These are phyloP conservation scores for Lotus japonicus DNA, from an alignment of 306 rosid species.

Conservation along the genomic window DNA sequence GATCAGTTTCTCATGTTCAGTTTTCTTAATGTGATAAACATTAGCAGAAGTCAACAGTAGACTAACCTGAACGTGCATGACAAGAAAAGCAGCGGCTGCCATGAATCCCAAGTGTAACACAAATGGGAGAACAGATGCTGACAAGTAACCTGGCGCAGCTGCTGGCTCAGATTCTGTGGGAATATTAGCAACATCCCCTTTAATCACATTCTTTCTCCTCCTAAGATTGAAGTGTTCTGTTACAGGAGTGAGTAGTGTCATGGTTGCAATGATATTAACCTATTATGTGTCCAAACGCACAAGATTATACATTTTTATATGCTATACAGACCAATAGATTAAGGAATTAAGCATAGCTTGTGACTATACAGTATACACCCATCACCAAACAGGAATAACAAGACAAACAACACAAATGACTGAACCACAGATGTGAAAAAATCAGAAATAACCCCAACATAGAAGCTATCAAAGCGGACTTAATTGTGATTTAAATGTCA, in stretches of 20 bases:
- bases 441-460: too few species aligned
- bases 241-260: neutral
- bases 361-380: neutral
- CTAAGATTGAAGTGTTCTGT: constrained; percentile 47
- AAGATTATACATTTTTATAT: neutral
- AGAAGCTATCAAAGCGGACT: neutral
- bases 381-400: constrained; percentile 2
- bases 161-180: constrained; percentile 28
- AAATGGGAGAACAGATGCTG: constrained; percentile 74
- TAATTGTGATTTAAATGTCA: neutral
- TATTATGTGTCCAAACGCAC: neutral
- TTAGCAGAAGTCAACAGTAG: constrained; percentile 13
- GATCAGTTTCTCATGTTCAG: neutral
- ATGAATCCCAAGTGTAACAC: constrained; percentile 75
- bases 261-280: neutral
- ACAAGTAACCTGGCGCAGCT: constrained; percentile 42
- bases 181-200: constrained; percentile 15
- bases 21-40: constrained; percentile 9
- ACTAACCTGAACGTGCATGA: constrained; percentile 95
- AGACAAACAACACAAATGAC: neutral
- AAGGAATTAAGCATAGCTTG: neutral
- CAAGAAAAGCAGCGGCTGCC: constrained; percentile 69
- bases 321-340: neutral
- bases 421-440: neutral
- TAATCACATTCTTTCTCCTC: constrained; percentile 40